phyloP scores from a whole-genome alignment of 208 protist species.

The Leishmania major region DNA sequence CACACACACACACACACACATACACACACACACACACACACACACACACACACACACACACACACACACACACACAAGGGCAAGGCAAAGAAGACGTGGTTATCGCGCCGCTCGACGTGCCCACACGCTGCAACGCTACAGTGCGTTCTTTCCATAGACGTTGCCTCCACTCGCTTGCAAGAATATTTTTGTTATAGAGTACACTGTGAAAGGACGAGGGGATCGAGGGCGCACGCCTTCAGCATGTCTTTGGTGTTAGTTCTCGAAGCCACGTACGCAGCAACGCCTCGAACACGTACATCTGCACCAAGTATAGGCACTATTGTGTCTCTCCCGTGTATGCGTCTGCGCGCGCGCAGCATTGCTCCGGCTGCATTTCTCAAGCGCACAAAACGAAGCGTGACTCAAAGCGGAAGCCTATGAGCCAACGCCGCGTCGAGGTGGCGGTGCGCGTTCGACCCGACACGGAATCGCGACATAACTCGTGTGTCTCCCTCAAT shows the following conservation, averaged over 20 bases:
- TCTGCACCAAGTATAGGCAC: not conserved
- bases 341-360: not conserved
- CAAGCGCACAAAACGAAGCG: not conserved
- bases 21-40: not conserved
- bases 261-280: not conserved
- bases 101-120: not conserved
- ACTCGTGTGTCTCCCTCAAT: constrained; percentile 48
- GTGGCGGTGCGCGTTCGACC: constrained; percentile 75
- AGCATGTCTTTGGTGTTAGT: not conserved
- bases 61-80: not conserved
- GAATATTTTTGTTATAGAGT: not conserved
- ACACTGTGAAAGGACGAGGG: not conserved
- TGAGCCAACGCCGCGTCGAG: constrained; percentile 59
- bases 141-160: not conserved
- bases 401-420: not conserved
- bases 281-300: not conserved
- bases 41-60: not conserved
- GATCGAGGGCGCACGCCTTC: not conserved
- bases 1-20: not conserved
- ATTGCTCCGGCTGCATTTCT: not conserved
- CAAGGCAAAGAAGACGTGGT: not conserved
- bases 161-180: not conserved
- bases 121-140: not conserved
- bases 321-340: not conserved
- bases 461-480: constrained; percentile 10